phyloP scores from a whole-genome alignment of 2,329 filamentous ascomycete genomes.

The Neopestalotiopsis rosae region DNA sequence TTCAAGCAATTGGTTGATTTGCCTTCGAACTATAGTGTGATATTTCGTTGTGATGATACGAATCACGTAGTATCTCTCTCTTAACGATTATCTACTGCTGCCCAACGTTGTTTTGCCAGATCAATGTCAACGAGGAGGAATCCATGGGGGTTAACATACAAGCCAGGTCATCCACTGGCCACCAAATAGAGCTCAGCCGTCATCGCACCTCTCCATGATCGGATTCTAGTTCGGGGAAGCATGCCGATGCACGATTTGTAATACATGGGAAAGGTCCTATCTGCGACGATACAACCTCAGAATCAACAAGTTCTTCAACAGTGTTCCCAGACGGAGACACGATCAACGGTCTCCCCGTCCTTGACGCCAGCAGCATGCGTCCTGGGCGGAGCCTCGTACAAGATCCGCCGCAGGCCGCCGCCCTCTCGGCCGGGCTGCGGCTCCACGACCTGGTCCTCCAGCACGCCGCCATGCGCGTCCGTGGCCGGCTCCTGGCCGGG shows the following conservation, averaged over 20 bases:
- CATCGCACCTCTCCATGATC: too few relatives aligned
- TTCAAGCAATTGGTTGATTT: too few relatives aligned
- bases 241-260: not conserved
- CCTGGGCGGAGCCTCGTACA: conserved; percentile 54
- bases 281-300: not conserved
- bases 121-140: too few relatives aligned
- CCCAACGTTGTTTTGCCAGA: too few relatives aligned
- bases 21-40: too few relatives aligned
- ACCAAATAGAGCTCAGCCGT: too few relatives aligned
- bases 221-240: not conserved
- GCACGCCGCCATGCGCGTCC: conserved; percentile 43
- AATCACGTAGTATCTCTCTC: too few relatives aligned
- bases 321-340: conserved; percentile 59
- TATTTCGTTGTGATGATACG: too few relatives aligned
- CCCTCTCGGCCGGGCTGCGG: conserved; percentile 34
- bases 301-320: not conserved
- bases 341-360: conserved; percentile 45
- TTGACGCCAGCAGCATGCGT: conserved; percentile 52
- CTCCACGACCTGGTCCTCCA: conserved; percentile 39
- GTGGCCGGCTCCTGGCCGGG: conserved; percentile 74
- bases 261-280: not conserved
- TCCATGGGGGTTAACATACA: too few relatives aligned
- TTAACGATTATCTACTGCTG: too few relatives aligned
- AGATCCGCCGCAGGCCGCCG: conserved; percentile 48
- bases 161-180: too few relatives aligned